Evolutionary conservation across 805 yeast species (phyloP).

Genomic region (Debaryomyces prosopidis): DNA sequence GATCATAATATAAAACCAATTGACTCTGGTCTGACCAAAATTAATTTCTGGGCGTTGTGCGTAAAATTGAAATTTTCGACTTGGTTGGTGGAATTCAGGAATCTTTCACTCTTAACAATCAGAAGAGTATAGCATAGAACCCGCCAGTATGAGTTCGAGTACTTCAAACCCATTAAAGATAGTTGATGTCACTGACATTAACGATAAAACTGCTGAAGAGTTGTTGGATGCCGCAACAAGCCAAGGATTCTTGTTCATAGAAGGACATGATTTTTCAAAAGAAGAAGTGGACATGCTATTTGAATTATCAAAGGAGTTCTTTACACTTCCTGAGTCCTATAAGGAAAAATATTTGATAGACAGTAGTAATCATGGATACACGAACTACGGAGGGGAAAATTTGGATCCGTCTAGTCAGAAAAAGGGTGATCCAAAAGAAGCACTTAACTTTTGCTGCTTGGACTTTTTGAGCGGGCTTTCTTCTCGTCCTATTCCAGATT

Average conservation of each 20-base stretch:
- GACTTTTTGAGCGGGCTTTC: constrained; percentile 49
- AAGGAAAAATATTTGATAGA: constrained; percentile 54
- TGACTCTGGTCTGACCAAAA: too few species aligned
- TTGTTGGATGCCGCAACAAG: constrained; percentile 60
- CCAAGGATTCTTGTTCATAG: constrained; percentile 66
- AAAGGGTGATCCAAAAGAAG: constrained; percentile 65
- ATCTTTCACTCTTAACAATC: too few species aligned
- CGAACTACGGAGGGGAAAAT: constrained; percentile 55
- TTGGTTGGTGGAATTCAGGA: too few species aligned
- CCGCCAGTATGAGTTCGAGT: too few species aligned
- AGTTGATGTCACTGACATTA: constrained; percentile 54
- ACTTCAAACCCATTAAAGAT: constrained; percentile 49
- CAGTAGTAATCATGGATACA: constrained; percentile 60
- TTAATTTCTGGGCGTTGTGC: too few species aligned
- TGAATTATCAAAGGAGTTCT: constrained; percentile 50
- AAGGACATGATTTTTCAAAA: constrained; percentile 64
- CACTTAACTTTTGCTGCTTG: constrained; percentile 64
- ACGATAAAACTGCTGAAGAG: constrained; percentile 45
- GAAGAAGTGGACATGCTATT: constrained; percentile 55
- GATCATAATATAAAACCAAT: too few species aligned
- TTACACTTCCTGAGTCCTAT: constrained; percentile 49
- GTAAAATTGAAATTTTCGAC: too few species aligned
- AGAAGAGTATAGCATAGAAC: too few species aligned
- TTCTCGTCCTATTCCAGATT: constrained; percentile 47
- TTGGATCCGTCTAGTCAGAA: constrained; percentile 36